Evolutionary conservation across 2,329 filamentous ascomycete species (phyloP).

Genomic region (Phyllosticta citribraziliensis): DNA sequence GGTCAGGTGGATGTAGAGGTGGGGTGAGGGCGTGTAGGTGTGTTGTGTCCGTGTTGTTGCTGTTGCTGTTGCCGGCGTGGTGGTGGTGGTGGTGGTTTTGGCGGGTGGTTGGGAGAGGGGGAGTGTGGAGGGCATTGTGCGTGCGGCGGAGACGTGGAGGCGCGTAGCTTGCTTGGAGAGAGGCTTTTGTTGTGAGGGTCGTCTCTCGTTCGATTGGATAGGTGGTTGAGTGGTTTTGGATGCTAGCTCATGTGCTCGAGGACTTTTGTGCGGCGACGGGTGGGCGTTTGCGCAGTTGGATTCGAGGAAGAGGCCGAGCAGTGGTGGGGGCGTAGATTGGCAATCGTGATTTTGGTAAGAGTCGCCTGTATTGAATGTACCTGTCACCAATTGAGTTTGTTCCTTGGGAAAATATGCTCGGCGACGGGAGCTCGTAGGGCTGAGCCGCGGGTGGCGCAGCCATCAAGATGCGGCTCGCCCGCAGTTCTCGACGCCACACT

Average conservation of each 20-base stretch:
- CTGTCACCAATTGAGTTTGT: not conserved
- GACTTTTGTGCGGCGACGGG: not conserved
- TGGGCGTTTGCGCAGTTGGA: not conserved
- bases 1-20: constrained; percentile 9
- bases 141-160: not conserved
- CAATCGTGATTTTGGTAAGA: not conserved
- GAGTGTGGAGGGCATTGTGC: constrained; percentile 1
- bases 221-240: not conserved
- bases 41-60: not conserved
- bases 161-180: not conserved
- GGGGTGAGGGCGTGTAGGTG: not conserved
- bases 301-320: not conserved
- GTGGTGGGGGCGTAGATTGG: not conserved
- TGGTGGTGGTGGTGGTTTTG: not conserved
- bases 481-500: not conserved
- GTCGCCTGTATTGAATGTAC: too few species aligned
- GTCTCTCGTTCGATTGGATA: not conserved
- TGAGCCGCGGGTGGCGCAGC: not conserved
- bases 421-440: not conserved
- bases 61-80: not conserved
- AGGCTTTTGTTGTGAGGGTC: not conserved
- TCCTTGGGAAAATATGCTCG: not conserved
- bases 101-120: not conserved
- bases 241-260: too few species aligned
- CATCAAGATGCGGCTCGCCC: not conserved